A percentile compares a stretch with the other conserved stretches of the same genome.
phyloP scores from a whole-genome alignment of 2,329 filamentous ascomycete species.

The Eutypa lata region DNA sequence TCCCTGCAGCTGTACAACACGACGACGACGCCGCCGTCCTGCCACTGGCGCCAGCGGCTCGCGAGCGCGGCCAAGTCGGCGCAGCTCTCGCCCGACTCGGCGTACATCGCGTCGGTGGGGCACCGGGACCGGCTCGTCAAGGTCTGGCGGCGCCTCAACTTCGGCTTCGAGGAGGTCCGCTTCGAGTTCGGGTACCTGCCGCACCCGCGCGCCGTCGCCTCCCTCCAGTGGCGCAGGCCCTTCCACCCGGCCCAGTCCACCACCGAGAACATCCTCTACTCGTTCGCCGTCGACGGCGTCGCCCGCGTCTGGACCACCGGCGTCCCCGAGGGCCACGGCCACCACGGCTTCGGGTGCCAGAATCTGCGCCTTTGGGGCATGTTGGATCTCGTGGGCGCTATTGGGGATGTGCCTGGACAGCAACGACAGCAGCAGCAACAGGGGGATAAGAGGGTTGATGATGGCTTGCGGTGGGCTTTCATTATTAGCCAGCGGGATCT shows the following conservation, averaged over 20 bases:
- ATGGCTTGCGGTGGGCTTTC: conserved; percentile 64
- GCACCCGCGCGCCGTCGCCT: conserved; percentile 80
- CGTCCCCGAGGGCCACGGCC: conserved; percentile 56
- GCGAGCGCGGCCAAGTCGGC: conserved; percentile 73
- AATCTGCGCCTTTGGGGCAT: conserved; percentile 76
- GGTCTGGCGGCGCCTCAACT: conserved; percentile 85
- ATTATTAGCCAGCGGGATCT: conserved; percentile 83
- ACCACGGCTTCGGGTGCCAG: conserved; percentile 67
- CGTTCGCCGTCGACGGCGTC: conserved; percentile 75
- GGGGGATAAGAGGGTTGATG: conserved; percentile 13
- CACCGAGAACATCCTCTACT: conserved; percentile 81
- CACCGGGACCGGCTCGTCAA: conserved; percentile 81
- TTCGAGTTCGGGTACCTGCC: conserved; percentile 89
- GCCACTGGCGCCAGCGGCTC: conserved; percentile 71
- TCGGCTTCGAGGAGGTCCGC: conserved; percentile 75
- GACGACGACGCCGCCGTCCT: conserved; percentile 44
- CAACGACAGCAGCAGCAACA: too few species aligned
- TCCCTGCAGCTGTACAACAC: conserved; percentile 66
- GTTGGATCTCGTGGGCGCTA: conserved; percentile 71
- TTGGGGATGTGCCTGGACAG: conserved; percentile 42
- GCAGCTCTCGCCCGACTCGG: conserved; percentile 79
- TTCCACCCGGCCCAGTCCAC: conserved; percentile 72
- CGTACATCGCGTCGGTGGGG: conserved; percentile 79
- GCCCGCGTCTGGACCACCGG: conserved; percentile 79
- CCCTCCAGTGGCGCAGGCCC: conserved; percentile 80